A percentile compares a stretch with the other conserved stretches of the same genome.
Conservation (phyloP, 208 protist species). For the Crithidia mellificae region DNA sequence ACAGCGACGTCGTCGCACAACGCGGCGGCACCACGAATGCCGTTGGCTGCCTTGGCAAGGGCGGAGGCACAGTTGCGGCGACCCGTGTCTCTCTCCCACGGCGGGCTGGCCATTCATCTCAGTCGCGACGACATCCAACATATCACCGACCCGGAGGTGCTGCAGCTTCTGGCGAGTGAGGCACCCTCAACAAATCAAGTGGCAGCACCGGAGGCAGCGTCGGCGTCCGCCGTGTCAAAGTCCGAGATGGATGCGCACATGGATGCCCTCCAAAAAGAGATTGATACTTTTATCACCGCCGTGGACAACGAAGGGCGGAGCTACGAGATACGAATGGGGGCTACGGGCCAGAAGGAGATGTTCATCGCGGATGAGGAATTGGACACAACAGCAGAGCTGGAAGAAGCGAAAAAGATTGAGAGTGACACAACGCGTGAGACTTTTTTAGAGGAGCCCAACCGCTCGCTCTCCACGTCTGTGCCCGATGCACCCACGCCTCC, state of each 20-base stretch:
- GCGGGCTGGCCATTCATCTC: constrained; percentile 49
- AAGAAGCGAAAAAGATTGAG: background rate
- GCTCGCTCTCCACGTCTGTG: background rate
- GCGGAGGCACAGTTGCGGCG: constrained; percentile 57
- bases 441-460: background rate
- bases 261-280: constrained; percentile 44
- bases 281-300: constrained; percentile 82
- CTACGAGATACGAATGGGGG: constrained; percentile 66
- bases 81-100: constrained; percentile 47
- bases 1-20: background rate
- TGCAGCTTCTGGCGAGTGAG: constrained; percentile 31
- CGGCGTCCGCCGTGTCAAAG: background rate
- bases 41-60: constrained; percentile 47
- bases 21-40: constrained; percentile 23
- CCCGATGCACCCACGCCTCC: background rate
- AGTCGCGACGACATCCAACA: constrained; percentile 57
- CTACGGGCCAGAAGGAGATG: constrained; percentile 53
- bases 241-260: constrained; percentile 57
- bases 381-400: constrained; percentile 2
- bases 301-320: constrained; percentile 77
- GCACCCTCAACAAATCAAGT: too few relatives aligned
- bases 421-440: background rate
- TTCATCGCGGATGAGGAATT: constrained; percentile 46
- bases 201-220: background rate
- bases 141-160: constrained; percentile 59